Percentiles rank a stretch among this genome's conserved stretches.
These are phyloP conservation scores for Flagelloscypha sp. DNA, from an alignment of 768 basidiomycete genomes.

Conservation along the genomic window DNA sequence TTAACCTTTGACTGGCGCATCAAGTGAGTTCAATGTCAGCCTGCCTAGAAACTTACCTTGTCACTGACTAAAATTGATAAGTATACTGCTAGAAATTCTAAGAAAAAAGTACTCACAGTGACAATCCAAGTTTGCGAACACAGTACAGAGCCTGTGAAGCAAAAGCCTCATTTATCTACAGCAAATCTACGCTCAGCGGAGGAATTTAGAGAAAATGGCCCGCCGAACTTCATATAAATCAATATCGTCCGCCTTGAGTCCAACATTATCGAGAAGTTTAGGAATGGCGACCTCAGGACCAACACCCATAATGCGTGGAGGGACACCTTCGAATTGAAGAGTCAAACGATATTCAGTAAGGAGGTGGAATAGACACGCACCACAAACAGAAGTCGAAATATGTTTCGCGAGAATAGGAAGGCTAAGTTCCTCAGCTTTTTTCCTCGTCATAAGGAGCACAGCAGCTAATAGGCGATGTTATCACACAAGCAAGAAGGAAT, in stretches of 20 bases:
- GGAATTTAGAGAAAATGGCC: background rate
- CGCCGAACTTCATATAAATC: slow-evolving; percentile 66
- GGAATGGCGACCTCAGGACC: slow-evolving; percentile 84
- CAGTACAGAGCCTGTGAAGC: slow-evolving; percentile 77
- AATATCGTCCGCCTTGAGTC: slow-evolving; percentile 59
- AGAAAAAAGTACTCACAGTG: slow-evolving; percentile 21
- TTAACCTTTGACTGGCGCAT: slow-evolving; percentile 66
- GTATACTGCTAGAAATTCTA: background rate
- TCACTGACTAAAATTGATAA: slow-evolving; percentile 22
- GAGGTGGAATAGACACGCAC: slow-evolving; percentile 27
- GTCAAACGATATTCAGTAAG: background rate
- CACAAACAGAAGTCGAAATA: slow-evolving; percentile 62
- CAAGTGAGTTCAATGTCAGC: background rate
- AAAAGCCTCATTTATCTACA: slow-evolving; percentile 86
- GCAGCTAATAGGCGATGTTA: too few relatives aligned
- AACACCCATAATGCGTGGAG: slow-evolving; percentile 83
- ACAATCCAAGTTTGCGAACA: slow-evolving; percentile 54
- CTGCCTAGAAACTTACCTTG: slow-evolving; percentile 21
- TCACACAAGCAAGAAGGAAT: too few relatives aligned
- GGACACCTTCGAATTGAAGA: slow-evolving; percentile 35
- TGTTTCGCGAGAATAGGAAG: slow-evolving; percentile 71
- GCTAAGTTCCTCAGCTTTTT: slow-evolving; percentile 69
- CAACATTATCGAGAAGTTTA: slow-evolving; percentile 57
- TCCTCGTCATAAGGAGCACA: slow-evolving; percentile 70
- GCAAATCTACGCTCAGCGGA: background rate